A percentile compares a stretch with the other conserved stretches of the same genome.
Conservation (phyloP, 2,329 filamentous ascomycete genomes). For the Cladosporium sphaerospermum region DNA sequence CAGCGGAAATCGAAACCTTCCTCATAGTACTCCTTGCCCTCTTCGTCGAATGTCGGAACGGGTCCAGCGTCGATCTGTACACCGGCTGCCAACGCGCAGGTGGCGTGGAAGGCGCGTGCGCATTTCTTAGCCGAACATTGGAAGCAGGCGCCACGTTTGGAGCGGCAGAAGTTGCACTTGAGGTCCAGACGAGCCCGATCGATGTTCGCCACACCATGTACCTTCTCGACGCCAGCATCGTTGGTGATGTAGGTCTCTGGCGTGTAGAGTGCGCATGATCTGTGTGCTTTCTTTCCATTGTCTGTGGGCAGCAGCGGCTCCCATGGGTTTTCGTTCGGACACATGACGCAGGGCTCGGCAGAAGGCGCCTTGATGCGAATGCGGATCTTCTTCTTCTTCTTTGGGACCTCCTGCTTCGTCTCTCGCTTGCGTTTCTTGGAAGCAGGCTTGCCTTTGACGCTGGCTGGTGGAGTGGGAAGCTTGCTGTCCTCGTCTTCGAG, state of each 20-base stretch:
- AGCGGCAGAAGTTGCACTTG: slow-evolving; percentile 91
- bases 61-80: slow-evolving; percentile 85
- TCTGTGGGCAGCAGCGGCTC: slow-evolving; percentile 82
- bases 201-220: slow-evolving; percentile 74
- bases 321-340: slow-evolving; percentile 80
- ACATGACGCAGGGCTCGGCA: slow-evolving; percentile 81
- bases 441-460: slow-evolving; percentile 58
- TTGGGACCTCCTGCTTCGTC: slow-evolving; percentile 44
- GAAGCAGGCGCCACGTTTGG: slow-evolving; percentile 91
- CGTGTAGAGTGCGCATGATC: slow-evolving; percentile 82
- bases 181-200: slow-evolving; percentile 82
- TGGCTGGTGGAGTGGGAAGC: slow-evolving; percentile 71
- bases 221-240: slow-evolving; percentile 61
- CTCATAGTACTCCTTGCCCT: slow-evolving; percentile 86
- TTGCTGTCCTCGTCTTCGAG: slow-evolving; percentile 50
- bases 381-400: slow-evolving; percentile 69
- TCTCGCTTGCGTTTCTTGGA: slow-evolving; percentile 64
- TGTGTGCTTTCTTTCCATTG: slow-evolving; percentile 79
- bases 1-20: slow-evolving; percentile 90
- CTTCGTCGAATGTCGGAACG: slow-evolving; percentile 79
- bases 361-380: slow-evolving; percentile 65
- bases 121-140: slow-evolving; percentile 96
- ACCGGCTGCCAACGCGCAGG: slow-evolving; percentile 84
- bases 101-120: slow-evolving; percentile 86
- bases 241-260: slow-evolving; percentile 83